These are phyloP conservation scores for Aciculosporium take DNA, from an alignment of 2,329 filamentous ascomycete species.

Conservation along the genomic window DNA sequence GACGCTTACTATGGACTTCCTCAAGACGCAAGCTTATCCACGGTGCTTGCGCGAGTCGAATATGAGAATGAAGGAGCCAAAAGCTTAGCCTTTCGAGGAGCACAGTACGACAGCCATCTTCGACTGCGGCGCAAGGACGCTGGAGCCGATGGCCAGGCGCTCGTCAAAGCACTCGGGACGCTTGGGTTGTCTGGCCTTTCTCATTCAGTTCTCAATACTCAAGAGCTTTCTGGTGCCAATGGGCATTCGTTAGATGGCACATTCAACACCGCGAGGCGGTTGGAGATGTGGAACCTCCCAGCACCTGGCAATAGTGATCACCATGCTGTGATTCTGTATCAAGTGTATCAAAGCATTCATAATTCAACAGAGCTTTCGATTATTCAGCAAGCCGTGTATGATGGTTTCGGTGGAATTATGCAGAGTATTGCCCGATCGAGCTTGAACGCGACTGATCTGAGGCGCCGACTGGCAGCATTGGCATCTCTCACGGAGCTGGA, in stretches of 20 bases:
- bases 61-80: conserved; percentile 82
- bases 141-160: conserved; percentile 46
- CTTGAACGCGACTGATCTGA: conserved; percentile 35
- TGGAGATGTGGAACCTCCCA: conserved; percentile 87
- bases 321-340: conserved; percentile 59
- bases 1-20: conserved; percentile 90
- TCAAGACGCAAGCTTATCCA: conserved; percentile 60
- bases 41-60: conserved; percentile 68
- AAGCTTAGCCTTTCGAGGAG: conserved; percentile 78
- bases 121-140: conserved; percentile 42
- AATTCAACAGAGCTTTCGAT: conserved; percentile 42
- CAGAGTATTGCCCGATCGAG: conserved; percentile 34
- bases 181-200: conserved; percentile 79
- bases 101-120: conserved; percentile 78
- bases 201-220: conserved; percentile 58
- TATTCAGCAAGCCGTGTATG: conserved; percentile 45
- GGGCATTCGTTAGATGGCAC: conserved; percentile 53
- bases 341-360: conserved; percentile 65
- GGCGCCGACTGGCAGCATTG: conserved; percentile 44
- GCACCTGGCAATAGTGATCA: conserved; percentile 49
- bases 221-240: conserved; percentile 44
- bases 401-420: conserved; percentile 48
- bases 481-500: conserved; percentile 71
- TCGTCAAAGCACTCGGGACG: conserved; percentile 63
- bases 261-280: conserved; percentile 62